Base-by-base conservation (phyloP, 495 filamentous ascomycete genomes). In the Aspergillus conjunctus region DNA sequence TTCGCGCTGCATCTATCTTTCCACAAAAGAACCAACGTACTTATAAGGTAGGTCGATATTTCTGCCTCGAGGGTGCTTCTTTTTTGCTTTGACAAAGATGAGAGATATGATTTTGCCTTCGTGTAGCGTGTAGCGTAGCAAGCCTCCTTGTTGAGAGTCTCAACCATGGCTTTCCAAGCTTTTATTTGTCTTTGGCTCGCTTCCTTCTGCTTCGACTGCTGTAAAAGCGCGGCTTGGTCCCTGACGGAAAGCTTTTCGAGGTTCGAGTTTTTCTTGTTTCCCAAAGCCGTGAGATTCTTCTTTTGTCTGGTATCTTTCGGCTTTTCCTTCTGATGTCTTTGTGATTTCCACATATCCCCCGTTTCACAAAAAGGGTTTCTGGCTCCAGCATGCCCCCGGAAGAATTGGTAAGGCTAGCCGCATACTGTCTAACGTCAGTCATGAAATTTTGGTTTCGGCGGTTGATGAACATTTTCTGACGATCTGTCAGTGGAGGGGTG, bases 331-430 rank as follows among this genome's bases (percentile, higher is more conserved):
- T 11, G 12, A 15, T 10, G 33, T 14, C 11, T 61, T 4, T 41
- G 15, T 18, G 12, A 9, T 14, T 41, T 37, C 26, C 22, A 34
- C 37, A 0, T 17, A 26, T 63, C 33, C 39, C 44, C 22, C n/a
- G 3, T 64, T 66, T 48, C 56, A 62, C 34, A 46, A 63, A 54
- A 7, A 91, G 79, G 0, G 69, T 80, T 64, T 89, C 81, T 4
- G 85, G 87, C 8, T 88, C 78, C n/a, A 92, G 71, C 7, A 73
- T 75, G 56, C 84, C 86, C 5, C 88, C 88, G 3, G 77, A 73
- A 8, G 84, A 74, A 51, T 87, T 87, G 0, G 87, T 87, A 32
- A 93, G 73, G 71, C 88, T 91, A 11, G 83, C 87, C 1, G 89
- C 87, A 68, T 92, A 93, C 3, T 77, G 73, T 49, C 74, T 76